Conservation (phyloP, 495 filamentous ascomycete genomes). For the Penicillium psychrofluorescens region DNA sequence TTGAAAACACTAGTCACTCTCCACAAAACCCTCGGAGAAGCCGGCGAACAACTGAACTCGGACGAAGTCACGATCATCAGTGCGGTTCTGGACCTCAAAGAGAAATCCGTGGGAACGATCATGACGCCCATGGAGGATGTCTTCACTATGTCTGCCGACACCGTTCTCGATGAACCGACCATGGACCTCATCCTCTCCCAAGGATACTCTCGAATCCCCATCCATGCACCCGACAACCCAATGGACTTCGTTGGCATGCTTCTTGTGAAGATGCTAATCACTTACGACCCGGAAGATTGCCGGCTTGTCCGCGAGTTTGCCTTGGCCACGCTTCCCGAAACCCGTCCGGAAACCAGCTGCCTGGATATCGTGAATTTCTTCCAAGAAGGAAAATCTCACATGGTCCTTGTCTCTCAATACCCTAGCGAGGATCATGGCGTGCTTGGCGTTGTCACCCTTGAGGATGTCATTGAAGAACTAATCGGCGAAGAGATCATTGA, state of each 20-base stretch:
- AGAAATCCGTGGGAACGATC: slow-evolving; percentile 86
- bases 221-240: slow-evolving; percentile 75
- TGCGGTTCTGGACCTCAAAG: slow-evolving; percentile 91
- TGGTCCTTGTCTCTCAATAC: slow-evolving; percentile 89
- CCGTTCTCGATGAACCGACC: slow-evolving; percentile 79
- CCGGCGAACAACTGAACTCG: slow-evolving; percentile 83
- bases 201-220: slow-evolving; percentile 92
- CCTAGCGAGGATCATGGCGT: slow-evolving; percentile 86
- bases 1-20: slow-evolving; percentile 86
- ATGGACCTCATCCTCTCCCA: slow-evolving; percentile 90
- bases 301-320: slow-evolving; percentile 82
- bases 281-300: slow-evolving; percentile 91
- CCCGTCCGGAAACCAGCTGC: slow-evolving; percentile 88
- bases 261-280: slow-evolving; percentile 95
- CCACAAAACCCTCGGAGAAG: slow-evolving; percentile 82
- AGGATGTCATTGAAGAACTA: slow-evolving; percentile 96
- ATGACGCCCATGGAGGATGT: slow-evolving; percentile 99
- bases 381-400: slow-evolving; percentile 97
- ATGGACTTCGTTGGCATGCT: slow-evolving; percentile 95
- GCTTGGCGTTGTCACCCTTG: slow-evolving; percentile 86
- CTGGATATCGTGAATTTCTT: slow-evolving; percentile 99
- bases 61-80: slow-evolving; percentile 99
- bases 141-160: slow-evolving; percentile 89
- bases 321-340: slow-evolving; percentile 89
- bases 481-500: slow-evolving; percentile 92